Evolutionary conservation across 495 filamentous ascomycete genomes (phyloP).

Genomic region (Melanomma pulvis-pyrius): DNA sequence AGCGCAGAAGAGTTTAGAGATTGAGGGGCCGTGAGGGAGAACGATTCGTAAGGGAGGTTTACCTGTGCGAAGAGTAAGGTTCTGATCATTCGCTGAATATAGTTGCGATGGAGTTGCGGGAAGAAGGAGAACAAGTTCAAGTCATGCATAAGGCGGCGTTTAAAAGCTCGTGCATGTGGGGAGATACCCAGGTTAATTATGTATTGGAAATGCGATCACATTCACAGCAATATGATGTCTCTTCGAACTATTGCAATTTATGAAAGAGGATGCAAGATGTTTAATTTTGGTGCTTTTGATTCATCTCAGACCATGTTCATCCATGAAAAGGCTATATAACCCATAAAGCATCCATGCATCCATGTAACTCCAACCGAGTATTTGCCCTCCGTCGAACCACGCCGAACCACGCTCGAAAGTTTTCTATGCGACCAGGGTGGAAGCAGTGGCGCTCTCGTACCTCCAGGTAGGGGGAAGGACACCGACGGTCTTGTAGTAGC

Average conservation of each 20-base stretch:
- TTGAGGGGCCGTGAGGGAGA: constrained; percentile 43
- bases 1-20: constrained; percentile 76
- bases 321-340: constrained; percentile 18
- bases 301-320: constrained; percentile 27
- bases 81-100: not conserved
- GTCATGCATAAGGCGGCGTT: constrained; percentile 21
- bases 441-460: constrained; percentile 66
- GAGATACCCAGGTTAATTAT: constrained; percentile 11
- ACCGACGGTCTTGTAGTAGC: constrained; percentile 99
- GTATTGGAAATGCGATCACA: not conserved
- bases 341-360: constrained; percentile 25
- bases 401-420: not conserved
- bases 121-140: not conserved
- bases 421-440: constrained; percentile 62
- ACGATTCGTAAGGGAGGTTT: not conserved
- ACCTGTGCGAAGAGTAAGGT: not conserved
- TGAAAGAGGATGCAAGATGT: not conserved
- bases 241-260: not conserved
- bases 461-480: constrained; percentile 98
- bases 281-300: constrained; percentile 25
- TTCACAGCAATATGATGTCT: not conserved
- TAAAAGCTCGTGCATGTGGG: not conserved
- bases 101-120: not conserved
- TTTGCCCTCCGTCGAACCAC: constrained; percentile 17
- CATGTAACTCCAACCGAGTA: constrained; percentile 32